These are phyloP conservation scores for Aspergillus coremiiformis DNA, from an alignment of 495 filamentous ascomycete genomes.

Conservation along the genomic window DNA sequence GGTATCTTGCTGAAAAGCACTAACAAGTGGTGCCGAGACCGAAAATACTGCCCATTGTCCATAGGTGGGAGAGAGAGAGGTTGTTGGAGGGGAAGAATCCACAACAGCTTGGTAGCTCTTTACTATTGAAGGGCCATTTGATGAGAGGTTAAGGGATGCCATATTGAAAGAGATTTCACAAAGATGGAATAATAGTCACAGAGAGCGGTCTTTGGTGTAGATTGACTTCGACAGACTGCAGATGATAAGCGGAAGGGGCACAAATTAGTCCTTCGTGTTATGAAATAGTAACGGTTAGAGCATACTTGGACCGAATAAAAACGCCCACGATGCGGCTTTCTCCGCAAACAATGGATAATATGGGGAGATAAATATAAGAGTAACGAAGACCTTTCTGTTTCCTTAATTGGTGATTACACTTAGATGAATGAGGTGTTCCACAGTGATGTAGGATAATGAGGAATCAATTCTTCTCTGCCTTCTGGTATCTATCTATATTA, in stretches of 20 bases:
- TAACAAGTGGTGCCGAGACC: conserved; percentile 82
- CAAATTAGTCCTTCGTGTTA: not conserved
- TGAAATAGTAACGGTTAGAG: not conserved
- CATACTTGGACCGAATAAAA: not conserved
- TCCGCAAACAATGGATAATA: not conserved
- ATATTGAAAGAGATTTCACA: conserved; percentile 40
- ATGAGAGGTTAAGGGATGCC: conserved; percentile 87
- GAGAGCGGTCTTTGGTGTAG: no score
- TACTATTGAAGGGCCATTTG: conserved; percentile 84
- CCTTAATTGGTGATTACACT: not conserved
- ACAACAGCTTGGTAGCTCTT: conserved; percentile 88
- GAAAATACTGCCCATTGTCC: conserved; percentile 87
- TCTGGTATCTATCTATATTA: not conserved
- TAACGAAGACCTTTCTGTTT: not conserved
- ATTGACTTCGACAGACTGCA: not conserved
- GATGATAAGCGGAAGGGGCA: not conserved
- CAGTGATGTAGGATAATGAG: not conserved
- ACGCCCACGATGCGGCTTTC: not conserved
- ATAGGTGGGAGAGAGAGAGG: conserved; percentile 59
- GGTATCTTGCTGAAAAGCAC: conserved; percentile 77
- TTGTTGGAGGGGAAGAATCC: conserved; percentile 59
- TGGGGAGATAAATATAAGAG: not conserved
- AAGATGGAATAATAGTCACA: not conserved
- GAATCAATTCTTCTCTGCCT: not conserved
- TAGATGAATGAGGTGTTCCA: not conserved